A percentile compares a stretch with the other conserved stretches of the same genome.
These are phyloP conservation scores for Atkinsonella texensis DNA, from an alignment of 2,329 filamentous ascomycete species.

Conservation along the genomic window DNA sequence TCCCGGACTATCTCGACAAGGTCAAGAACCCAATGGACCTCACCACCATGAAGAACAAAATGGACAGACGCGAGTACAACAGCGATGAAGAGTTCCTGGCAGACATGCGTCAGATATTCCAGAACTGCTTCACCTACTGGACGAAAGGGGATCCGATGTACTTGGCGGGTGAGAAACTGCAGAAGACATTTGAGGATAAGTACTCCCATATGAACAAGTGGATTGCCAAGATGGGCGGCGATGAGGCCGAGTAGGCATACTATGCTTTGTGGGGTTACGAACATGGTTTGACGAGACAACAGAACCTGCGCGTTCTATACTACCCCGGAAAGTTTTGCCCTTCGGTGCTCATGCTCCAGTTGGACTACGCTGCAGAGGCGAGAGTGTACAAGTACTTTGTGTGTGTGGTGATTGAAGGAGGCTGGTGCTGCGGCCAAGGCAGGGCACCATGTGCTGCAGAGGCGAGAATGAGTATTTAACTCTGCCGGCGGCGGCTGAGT, in stretches of 20 bases:
- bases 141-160: constrained; percentile 42
- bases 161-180: constrained; percentile 41
- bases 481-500: neutral
- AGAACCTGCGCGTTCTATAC: no score
- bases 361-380: neutral
- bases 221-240: constrained; percentile 39
- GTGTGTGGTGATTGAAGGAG: neutral
- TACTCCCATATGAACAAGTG: constrained; percentile 47
- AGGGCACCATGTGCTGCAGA: neutral
- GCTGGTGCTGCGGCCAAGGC: no score
- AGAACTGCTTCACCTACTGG: constrained; percentile 55
- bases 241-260: constrained; percentile 17
- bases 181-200: constrained; percentile 48
- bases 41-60: constrained; percentile 46
- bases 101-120: constrained; percentile 50
- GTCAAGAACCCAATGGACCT: constrained; percentile 52
- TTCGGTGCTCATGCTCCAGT: neutral
- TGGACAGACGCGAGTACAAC: constrained; percentile 40
- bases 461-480: neutral
- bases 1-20: constrained; percentile 50
- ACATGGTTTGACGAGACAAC: no score
- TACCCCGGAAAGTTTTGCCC: neutral
- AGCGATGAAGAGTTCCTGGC: constrained; percentile 40
- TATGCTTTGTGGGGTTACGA: neutral
- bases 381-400: neutral